Conservation (phyloP, 257 asterid genomes). For the Thymus quinquecostatus region DNA sequence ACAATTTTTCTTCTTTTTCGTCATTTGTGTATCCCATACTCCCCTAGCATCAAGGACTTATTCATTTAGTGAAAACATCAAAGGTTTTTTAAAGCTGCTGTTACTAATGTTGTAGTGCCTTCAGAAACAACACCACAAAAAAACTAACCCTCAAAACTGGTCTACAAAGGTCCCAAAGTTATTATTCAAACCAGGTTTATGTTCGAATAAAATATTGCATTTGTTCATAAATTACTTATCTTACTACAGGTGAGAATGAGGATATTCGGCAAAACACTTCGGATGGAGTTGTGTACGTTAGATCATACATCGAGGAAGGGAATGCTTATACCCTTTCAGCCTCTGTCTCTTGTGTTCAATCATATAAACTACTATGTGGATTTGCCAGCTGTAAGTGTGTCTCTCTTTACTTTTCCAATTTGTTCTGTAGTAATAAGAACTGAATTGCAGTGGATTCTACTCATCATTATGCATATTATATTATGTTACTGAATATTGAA, state of each 20-base stretch:
- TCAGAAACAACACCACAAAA: background rate
- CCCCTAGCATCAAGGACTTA: too few relatives aligned
- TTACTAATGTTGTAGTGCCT: background rate
- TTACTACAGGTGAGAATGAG: slow-evolving; percentile 22
- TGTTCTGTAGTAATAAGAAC: background rate
- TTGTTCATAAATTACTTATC: background rate
- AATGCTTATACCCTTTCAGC: slow-evolving; percentile 56
- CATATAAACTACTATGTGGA: slow-evolving; percentile 54
- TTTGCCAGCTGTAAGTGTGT: slow-evolving; percentile 50
- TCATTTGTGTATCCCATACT: background rate
- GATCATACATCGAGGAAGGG: slow-evolving; percentile 41
- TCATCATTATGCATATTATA: background rate
- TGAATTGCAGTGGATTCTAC: background rate
- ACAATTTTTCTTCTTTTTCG: background rate
- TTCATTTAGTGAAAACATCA: too few relatives aligned
- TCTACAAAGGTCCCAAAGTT: background rate
- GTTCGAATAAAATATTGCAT: background rate
- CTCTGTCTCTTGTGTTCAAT: slow-evolving; percentile 52
- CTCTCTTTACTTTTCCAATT: background rate
- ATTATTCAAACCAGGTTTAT: background rate
- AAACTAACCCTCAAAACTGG: too few relatives aligned
- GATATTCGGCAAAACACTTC: slow-evolving; percentile 4
- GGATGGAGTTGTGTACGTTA: background rate
- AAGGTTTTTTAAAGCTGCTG: background rate
- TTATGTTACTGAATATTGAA: too few relatives aligned